Evolutionary conservation across 1,139 yeast genomes (phyloP), one percentile per base, ranked within the genome.

Genomic region (Saccharomyces hybrid): DNA sequence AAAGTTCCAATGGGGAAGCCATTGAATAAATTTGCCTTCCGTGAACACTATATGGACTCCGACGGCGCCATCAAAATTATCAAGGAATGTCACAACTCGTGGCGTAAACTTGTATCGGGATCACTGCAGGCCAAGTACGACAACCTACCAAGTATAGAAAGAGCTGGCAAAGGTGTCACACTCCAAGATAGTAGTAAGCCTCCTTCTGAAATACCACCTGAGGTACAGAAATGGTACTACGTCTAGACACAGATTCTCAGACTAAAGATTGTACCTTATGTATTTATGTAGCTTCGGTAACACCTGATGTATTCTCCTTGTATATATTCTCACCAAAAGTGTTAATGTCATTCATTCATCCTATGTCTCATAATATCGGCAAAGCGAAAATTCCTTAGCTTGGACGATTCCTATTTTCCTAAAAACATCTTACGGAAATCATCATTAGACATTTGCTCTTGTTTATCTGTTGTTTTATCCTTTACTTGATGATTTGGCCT

Each of bases 1-100:
- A 93, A 93, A 75, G 81, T 88, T 56, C 99, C 99, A 47, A 93
- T 88, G 67, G 97, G 96, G 44, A 91, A 91, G 76, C 88, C 91
- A 57, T 84, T 80, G 70, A 90, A 91, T 74, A 80, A 81, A 68
- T 91, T 91, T 70, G 96, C 95, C 19, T 88, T 86, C 78, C 76
- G 86, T 57, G 97, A 96, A 57, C 82, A 86, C 68, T 86, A 87
- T 75, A 79, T 83, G 70, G 80, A 81, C 76, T 80, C 80, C 65
- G 78, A 80, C 59, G 82, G 85, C 65, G 91, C 97, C 32, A 74
- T 85, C 62, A 81, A 80, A 59, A 78, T 89, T 53, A 77, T 91
- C 60, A 75, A 80, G 59, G 91, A 87, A 72, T 88, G 96, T 69
- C 78, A 84, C 64, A 80, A 80, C 66, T 87, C 93, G 53, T 91